Base-by-base conservation (phyloP, 2,329 filamentous ascomycete genomes). In the Pestalotiopsis sp. region DNA sequence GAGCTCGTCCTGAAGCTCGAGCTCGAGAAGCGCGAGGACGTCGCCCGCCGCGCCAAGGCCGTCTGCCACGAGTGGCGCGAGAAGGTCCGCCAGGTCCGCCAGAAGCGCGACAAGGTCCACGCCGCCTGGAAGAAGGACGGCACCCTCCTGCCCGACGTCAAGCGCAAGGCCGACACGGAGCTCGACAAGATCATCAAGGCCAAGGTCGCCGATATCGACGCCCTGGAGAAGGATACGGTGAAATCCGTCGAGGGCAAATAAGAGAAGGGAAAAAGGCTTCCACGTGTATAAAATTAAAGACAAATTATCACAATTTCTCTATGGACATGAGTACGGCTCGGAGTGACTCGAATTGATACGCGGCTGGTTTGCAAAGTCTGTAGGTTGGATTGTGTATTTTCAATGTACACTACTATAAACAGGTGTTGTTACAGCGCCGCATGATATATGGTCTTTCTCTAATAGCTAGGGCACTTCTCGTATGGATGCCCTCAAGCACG, bases 1-100 rank as follows among this genome's bases (percentile, higher is more conserved):
- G 86, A 89, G 80, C 82, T 89, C 67, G 73, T 85, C 35, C 80
- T 89, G 69, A 82, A 82, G 73, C 78, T 88, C 66, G 86, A 88
- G 81, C 78, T 81, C 38, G 85, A 86, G 79, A 78, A 78, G 70
- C 81, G 78, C 66, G 86, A 86, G 35, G 85, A 84, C 66, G 74
- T 84, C 48, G 75, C 76, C 61, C 76, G 76, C 68, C 76, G 83
- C 40, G 78, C 83, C 61, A 82, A 81, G 75, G 84, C 84, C 55
- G 71, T 80, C 13, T 81, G 82, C 66, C 82, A 86, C 74, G 79
- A 76, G 40, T 89, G 86, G 85, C 78, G 83, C 61, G 83, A 86
- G 35, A 75, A 82, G 68, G 76, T 88, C 30, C 79, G 86, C 64
- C 78, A 78, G 69, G 82, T 82, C 39, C 79, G 85, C 63, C 79